Conservation (phyloP, 2,329 filamentous ascomycete genomes). For the Fusarium sambucinum region DNA sequence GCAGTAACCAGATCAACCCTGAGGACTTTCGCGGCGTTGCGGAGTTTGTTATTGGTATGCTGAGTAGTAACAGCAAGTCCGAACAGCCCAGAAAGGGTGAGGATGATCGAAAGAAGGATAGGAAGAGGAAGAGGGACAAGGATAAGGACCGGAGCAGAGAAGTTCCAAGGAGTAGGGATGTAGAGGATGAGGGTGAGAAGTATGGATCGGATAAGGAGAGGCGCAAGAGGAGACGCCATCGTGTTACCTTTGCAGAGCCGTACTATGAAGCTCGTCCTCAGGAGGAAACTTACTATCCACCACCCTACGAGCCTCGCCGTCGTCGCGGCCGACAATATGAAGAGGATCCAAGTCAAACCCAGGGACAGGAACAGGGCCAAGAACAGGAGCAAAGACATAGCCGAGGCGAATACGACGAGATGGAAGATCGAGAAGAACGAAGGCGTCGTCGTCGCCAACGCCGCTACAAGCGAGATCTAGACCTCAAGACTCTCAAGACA, state of each 20-base stretch:
- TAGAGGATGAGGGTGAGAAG: slow-evolving; percentile 23
- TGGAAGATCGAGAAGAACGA: slow-evolving; percentile 34
- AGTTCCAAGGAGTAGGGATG: slow-evolving; percentile 13
- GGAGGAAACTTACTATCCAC: slow-evolving; percentile 31
- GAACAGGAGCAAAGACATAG: background rate
- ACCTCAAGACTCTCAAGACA: slow-evolving; percentile 42
- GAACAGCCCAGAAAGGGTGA: slow-evolving; percentile 21
- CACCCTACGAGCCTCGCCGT: slow-evolving; percentile 15
- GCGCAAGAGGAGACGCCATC: slow-evolving; percentile 38
- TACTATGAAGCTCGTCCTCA: slow-evolving; percentile 29
- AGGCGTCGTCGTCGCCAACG: slow-evolving; percentile 37
- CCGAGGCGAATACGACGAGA: background rate
- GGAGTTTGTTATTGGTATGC: slow-evolving; percentile 44
- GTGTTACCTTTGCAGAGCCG: slow-evolving; percentile 45
- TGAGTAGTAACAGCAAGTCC: slow-evolving; percentile 23
- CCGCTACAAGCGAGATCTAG: slow-evolving; percentile 32
- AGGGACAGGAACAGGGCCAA: background rate
- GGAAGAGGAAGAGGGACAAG: slow-evolving; percentile 37
- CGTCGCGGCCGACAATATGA: background rate
- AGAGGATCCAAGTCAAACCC: background rate
- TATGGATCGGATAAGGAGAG: slow-evolving; percentile 38
- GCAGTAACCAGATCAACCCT: slow-evolving; percentile 33
- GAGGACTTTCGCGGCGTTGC: slow-evolving; percentile 43
- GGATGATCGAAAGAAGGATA: slow-evolving; percentile 29
- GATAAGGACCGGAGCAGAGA: slow-evolving; percentile 27